Base-by-base conservation (phyloP, 179 eudicot species). In the Spinacia oleracea region DNA sequence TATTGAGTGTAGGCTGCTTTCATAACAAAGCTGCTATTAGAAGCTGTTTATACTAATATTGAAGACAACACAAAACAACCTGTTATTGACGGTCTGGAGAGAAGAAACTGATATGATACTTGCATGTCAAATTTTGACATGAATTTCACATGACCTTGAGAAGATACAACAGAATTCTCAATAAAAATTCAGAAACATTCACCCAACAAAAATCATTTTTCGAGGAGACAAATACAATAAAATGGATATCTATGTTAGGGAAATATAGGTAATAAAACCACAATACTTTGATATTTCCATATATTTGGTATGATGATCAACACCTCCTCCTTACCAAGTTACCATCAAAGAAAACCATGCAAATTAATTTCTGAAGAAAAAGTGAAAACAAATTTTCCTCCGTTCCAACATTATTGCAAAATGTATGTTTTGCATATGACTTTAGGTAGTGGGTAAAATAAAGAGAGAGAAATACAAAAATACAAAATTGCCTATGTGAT, bases 1-100 rank as follows among this genome's bases (percentile, higher is more conserved):
- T 93, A 80, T 96, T 96, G 38, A 96, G 91, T 76, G 97, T 93
- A 8, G 96, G 86, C 98, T 95, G 92, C 75, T 50, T 43, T 27
- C 69, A 75, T 34, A 46, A 16, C 71, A 81, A 43, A 80, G 72
- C 34, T 42, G 72, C 63, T 16, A 73, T n/a, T 43, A 81, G 29
- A 51, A 72, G 60, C 66, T 48, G 31, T 40, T 72, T 27, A 38
- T 56, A 72, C 12, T 21, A 77, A 10, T 58, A 77, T 40, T 53
- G 32, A 59, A 38, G 10, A 45, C 32, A 55, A 16, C 20, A 72
- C 43, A 73, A 4, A 20, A 64, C 21, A 42, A 46, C 27, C 10
- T 31, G 59, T 46, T 10, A 9, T 38, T 25, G 27, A 48, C 18
- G 50, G 72, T 16, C 16, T 14, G 6, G 38, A n/a, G 27, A 23